phyloP scores from a whole-genome alignment of 345 rosid species.

The Brassica cretica region DNA sequence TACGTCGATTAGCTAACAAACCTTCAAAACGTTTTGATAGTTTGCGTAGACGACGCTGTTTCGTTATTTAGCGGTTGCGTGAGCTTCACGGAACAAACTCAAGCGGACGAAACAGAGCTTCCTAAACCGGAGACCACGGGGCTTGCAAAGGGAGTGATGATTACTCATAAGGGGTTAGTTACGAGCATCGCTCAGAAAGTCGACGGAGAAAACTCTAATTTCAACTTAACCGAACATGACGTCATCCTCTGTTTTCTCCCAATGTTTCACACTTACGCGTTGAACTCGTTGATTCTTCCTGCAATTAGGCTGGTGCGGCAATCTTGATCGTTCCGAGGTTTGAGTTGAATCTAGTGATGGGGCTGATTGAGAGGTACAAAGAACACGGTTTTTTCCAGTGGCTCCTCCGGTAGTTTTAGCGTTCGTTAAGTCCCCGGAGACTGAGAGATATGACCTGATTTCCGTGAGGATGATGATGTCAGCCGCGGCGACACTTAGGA shows the following conservation, averaged over 20 bases:
- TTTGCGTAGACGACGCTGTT: too few relatives aligned
- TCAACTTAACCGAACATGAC: constrained; percentile 60
- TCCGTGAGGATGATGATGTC: constrained; percentile 65
- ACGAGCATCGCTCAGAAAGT: constrained; percentile 89
- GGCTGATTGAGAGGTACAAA: background rate
- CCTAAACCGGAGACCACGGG: constrained; percentile 75
- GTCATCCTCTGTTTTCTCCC: constrained; percentile 77
- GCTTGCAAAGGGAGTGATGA: constrained; percentile 86
- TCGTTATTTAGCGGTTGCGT: too few relatives aligned
- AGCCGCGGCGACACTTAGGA: constrained; percentile 79
- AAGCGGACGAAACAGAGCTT: too few relatives aligned
- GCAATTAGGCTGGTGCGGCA: background rate
- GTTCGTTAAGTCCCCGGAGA: constrained; percentile 50
- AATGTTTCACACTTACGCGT: constrained; percentile 73
- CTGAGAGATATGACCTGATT: constrained; percentile 61
- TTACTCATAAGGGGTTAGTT: constrained; percentile 74
- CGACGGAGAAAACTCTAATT: constrained; percentile 90
- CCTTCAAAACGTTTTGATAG: too few relatives aligned
- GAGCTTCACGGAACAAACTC: too few relatives aligned
- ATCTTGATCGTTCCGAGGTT: background rate
- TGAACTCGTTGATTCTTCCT: background rate
- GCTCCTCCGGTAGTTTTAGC: background rate
- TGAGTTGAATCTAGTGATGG: background rate
- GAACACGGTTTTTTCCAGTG: background rate
- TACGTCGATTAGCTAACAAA: too few relatives aligned